A percentile compares a stretch with the other conserved stretches of the same genome.
These are phyloP conservation scores for Zanthoxylum bungeanum DNA, from an alignment of 345 rosid species.

Conservation along the genomic window DNA sequence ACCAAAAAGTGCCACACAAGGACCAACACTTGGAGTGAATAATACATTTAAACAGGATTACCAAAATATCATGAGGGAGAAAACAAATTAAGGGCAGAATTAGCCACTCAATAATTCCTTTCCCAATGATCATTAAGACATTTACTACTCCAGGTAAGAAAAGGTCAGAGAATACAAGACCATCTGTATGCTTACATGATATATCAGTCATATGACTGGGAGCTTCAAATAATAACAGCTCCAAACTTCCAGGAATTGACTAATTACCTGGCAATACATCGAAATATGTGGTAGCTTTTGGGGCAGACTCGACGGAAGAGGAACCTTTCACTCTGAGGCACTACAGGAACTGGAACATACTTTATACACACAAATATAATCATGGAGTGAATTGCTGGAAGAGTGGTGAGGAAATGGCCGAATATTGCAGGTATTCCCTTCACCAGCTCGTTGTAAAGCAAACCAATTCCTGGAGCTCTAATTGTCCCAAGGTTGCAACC, in stretches of 20 bases:
- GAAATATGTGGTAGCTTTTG: constrained; percentile 89
- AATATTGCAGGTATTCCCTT: constrained; percentile 95
- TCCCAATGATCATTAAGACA: not conserved
- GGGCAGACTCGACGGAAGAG: constrained; percentile 93
- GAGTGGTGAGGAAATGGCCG: constrained; percentile 96
- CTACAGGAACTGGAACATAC: constrained; percentile 92
- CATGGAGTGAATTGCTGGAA: constrained; percentile 98
- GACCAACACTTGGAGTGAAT: not conserved
- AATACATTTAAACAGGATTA: not conserved
- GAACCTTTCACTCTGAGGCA: constrained; percentile 95
- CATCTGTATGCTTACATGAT: not conserved
- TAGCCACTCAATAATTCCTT: not conserved
- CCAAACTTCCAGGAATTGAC: constrained; percentile 6
- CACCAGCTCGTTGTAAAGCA: constrained; percentile 88
- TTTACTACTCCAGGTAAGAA: not conserved
- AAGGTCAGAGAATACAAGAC: not conserved
- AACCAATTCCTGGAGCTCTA: constrained; percentile 97
- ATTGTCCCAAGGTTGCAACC: constrained; percentile 95
- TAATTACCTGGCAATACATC: constrained; percentile 89
- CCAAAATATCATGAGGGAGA: not conserved
- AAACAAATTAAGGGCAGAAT: not conserved
- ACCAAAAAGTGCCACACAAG: not conserved
- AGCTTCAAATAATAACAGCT: not conserved
- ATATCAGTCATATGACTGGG: not conserved
- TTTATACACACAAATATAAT: constrained; percentile 91